phyloP scores from a whole-genome alignment of 768 basidiomycete species.

The Boletus speciosus region DNA sequence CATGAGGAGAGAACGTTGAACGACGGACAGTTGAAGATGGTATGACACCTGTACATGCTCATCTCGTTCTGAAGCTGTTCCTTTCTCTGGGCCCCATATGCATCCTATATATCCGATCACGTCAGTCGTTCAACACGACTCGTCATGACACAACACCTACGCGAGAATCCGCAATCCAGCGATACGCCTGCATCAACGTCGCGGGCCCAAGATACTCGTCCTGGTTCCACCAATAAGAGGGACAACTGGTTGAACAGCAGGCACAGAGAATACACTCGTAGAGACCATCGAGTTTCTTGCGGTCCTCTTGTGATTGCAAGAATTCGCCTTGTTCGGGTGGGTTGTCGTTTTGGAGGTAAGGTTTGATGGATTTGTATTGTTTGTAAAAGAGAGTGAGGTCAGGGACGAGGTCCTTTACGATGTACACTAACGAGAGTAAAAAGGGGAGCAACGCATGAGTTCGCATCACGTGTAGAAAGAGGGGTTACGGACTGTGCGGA shows the following conservation, averaged over 20 bases:
- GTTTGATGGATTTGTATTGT: constrained; percentile 99
- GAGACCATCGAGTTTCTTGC: constrained; percentile 93
- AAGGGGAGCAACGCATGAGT: not conserved
- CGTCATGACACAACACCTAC: constrained; percentile 40
- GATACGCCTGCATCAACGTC: constrained; percentile 93
- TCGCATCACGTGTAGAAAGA: not conserved
- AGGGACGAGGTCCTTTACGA: constrained; percentile 97
- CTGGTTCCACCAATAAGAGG: constrained; percentile 99
- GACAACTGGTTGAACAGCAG: constrained; percentile 97
- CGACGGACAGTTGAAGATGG: constrained; percentile 89
- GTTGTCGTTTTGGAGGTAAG: constrained; percentile 92
- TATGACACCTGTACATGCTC: constrained; percentile 97
- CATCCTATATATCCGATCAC: constrained; percentile 48
- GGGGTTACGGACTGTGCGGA: constrained; percentile 77
- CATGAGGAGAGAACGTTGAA: not conserved
- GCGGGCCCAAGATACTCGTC: constrained; percentile 98
- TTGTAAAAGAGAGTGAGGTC: constrained; percentile 93
- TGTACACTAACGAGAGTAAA: constrained; percentile 68
- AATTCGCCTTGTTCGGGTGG: constrained; percentile 82
- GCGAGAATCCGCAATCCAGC: constrained; percentile 97
- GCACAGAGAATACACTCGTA: constrained; percentile 98
- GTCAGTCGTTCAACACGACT: not conserved
- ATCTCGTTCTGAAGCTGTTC: constrained; percentile 93
- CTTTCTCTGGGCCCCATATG: constrained; percentile 74
- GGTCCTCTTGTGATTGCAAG: constrained; percentile 87